Base-by-base conservation (phyloP, 73 alveolate genomes). In the Symbiodinium natans region DNA sequence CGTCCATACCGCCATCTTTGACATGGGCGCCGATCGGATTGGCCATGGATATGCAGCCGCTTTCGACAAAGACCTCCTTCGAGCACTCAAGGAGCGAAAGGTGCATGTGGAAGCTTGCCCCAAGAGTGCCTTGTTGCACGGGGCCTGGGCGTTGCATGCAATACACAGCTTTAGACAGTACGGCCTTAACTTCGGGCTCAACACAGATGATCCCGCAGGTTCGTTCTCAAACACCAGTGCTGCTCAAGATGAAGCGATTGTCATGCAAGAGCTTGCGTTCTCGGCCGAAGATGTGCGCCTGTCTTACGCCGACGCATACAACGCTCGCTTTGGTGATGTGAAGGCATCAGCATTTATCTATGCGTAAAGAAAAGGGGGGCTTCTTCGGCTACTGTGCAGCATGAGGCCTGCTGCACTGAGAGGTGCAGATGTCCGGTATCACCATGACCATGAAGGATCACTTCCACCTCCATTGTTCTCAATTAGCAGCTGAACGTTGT, bases 11-110 rank as follows among this genome's bases (percentile, higher is more conserved):
- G 97, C 97, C 17, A 85, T 90, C 36, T 90, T 71, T 34, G 34
- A 27, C 39, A 90, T 90, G 97, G 89, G 8, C 43, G 97, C 97
- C 23, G 97, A 90, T 46, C 27, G 97, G 21, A 85, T 90, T 29
- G 97, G 97, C 38, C 97, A 90, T 36, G 97, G 97, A 11, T 90
- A 90, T 27, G 97, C 97, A 13, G 97, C 97, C 29, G 97, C 88
- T 9, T 85, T 68, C 40, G 88, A 90, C 34, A 48, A 34, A 0
- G 15, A 41, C 31, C 48, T 90, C 21, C 27, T 90, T 59, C 87
- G 11, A 17, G 97, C 43, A 31, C 13, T 90, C 89, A 27, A 71
- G 34, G 46, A 33, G 40, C 43, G 88, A 23, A 59, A 68, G 13
- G 77, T 90, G 27, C 97, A 90, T 21, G 39, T 90, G 48, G 97